phyloP scores from a whole-genome alignment of 768 basidiomycete genomes.

The Sutorius australiensis region DNA sequence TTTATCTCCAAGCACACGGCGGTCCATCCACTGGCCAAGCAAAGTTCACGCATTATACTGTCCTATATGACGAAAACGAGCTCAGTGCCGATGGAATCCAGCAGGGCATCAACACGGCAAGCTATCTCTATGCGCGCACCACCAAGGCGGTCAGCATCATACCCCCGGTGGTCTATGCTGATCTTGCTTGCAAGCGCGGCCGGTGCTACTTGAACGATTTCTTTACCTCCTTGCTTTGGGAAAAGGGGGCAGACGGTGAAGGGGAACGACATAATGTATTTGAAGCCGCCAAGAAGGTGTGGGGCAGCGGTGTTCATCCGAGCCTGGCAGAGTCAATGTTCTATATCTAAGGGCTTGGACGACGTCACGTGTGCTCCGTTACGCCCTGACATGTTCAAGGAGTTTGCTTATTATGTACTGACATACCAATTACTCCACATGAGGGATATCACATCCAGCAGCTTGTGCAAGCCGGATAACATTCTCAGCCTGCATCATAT shows the following conservation, averaged over 20 bases:
- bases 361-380: neutral
- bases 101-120: slow-evolving; percentile 61
- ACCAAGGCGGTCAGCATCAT: slow-evolving; percentile 80
- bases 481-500: slow-evolving; percentile 42
- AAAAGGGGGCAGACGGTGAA: slow-evolving; percentile 29
- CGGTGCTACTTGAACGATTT: slow-evolving; percentile 73
- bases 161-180: slow-evolving; percentile 77
- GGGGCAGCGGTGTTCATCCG: slow-evolving; percentile 55
- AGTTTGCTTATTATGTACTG: too few species aligned
- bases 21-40: slow-evolving; percentile 31
- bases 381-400: neutral
- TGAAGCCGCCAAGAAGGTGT: slow-evolving; percentile 26
- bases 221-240: slow-evolving; percentile 40
- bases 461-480: slow-evolving; percentile 49
- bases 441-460: slow-evolving; percentile 54
- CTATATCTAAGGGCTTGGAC: slow-evolving; percentile 46
- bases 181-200: slow-evolving; percentile 77
- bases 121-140: slow-evolving; percentile 72
- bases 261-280: slow-evolving; percentile 19
- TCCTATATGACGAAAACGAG: slow-evolving; percentile 72
- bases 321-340: slow-evolving; percentile 65
- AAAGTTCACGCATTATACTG: slow-evolving; percentile 52
- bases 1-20: slow-evolving; percentile 70
- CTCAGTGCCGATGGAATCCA: slow-evolving; percentile 70
- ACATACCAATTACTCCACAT: slow-evolving; percentile 25